Percentiles rank a stretch among this genome's conserved stretches.
Conservation (phyloP, 495 filamentous ascomycete genomes). For the Xanthoparmelia taractica region DNA sequence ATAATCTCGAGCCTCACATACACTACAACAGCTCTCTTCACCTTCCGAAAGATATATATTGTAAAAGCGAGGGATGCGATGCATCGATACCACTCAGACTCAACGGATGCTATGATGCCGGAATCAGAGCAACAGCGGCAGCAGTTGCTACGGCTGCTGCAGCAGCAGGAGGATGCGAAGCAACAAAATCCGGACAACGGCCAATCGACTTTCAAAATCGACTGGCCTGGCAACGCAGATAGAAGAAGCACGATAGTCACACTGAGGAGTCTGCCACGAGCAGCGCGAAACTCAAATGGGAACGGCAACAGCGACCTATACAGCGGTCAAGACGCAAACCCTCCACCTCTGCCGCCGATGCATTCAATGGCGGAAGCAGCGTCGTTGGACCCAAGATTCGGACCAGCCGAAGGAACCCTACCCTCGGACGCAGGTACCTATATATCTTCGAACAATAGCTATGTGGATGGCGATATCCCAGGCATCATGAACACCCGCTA, state of each 20-base stretch:
- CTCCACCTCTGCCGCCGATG: constrained; percentile 8
- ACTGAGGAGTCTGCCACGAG: constrained; percentile 11
- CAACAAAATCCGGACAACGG: constrained; percentile 13
- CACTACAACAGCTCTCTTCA: constrained; percentile 18
- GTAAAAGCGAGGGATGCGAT: constrained; percentile 24
- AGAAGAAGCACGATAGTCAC: constrained; percentile 16
- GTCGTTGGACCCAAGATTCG: constrained; percentile 3
- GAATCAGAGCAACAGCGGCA: constrained; percentile 27
- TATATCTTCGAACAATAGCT: constrained; percentile 6
- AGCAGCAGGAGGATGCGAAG: constrained; percentile 17
- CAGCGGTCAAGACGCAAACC: constrained; percentile 4
- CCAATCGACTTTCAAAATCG: constrained; percentile 20
- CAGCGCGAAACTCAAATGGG: constrained; percentile 6
- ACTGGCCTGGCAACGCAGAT: constrained; percentile 14
- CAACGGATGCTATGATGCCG: constrained; percentile 19
- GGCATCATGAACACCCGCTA: constrained; percentile 18
- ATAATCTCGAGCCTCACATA: constrained; percentile 18
- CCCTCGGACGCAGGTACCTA: constrained; percentile 6
- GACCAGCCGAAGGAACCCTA: neutral
- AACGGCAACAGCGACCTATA: constrained; percentile 10
- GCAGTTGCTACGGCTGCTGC: constrained; percentile 23
- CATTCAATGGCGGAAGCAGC: constrained; percentile 6
- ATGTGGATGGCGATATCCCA: constrained; percentile 6
- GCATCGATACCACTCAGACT: constrained; percentile 19
- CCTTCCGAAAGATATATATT: constrained; percentile 24